Percentiles rank a stretch among this genome's conserved stretches.
phyloP scores from a whole-genome alignment of 805 yeast species.

The Wickerhamiella lipophila region DNA sequence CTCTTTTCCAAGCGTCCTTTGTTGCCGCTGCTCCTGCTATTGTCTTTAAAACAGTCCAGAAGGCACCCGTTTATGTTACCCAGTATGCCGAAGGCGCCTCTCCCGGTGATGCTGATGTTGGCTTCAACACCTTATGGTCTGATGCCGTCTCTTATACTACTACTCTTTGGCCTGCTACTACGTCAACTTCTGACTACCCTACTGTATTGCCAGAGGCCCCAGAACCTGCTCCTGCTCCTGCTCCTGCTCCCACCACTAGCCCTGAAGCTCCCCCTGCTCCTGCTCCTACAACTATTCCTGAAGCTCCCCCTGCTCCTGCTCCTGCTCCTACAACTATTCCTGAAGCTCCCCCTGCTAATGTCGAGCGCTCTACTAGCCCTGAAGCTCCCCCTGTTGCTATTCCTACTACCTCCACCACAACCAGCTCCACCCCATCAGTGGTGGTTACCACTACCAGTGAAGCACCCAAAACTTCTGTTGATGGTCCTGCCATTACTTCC shows the following conservation, averaged over 20 bases:
- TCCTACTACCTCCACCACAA: conserved; percentile 23
- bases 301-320: conserved; percentile 23
- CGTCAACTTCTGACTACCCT: conserved; percentile 15
- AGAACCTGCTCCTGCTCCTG: conserved; percentile 18
- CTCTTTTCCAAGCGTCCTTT: conserved; percentile 11
- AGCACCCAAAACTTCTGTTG: conserved; percentile 22
- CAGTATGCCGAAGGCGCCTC: conserved; percentile 14
- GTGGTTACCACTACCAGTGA: conserved; percentile 23
- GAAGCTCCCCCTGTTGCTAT: conserved; percentile 20
- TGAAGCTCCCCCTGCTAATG: neutral
- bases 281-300: neutral
- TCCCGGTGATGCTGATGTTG: conserved; percentile 2
- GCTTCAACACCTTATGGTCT: conserved; percentile 13
- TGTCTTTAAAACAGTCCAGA: conserved; percentile 19
- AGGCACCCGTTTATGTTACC: conserved; percentile 20
- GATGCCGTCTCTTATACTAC: conserved; percentile 12
- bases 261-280: conserved; percentile 26
- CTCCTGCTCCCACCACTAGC: conserved; percentile 6
- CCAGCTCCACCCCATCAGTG: conserved; percentile 15
- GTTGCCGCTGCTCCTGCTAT: conserved; percentile 12
- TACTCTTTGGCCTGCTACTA: conserved; percentile 20
- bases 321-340: conserved; percentile 16
- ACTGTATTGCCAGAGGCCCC: conserved; percentile 11
- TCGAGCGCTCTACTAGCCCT: neutral
- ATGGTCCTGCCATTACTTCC: conserved; percentile 18